These are phyloP conservation scores for Penicillium longicatenatum DNA, from an alignment of 495 filamentous ascomycete species.

Conservation along the genomic window DNA sequence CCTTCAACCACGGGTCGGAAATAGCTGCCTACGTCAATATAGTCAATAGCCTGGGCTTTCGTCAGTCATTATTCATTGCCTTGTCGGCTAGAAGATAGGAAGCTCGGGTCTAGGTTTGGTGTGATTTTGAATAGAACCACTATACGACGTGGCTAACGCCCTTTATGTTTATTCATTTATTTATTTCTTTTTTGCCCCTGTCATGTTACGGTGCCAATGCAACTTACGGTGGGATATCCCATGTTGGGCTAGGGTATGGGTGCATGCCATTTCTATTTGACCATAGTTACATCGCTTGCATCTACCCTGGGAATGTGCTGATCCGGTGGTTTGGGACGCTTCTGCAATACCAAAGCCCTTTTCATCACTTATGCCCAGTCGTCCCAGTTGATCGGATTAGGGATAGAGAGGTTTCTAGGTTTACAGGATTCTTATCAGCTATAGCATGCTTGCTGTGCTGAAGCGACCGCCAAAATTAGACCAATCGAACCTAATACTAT, in stretches of 20 bases:
- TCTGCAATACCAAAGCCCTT: too few species aligned
- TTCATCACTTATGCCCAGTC: too few species aligned
- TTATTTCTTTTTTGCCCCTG: not conserved
- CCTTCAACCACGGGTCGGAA: too few species aligned
- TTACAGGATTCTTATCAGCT: too few species aligned
- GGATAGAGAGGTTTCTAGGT: too few species aligned
- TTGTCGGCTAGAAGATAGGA: not conserved
- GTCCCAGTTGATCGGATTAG: too few species aligned
- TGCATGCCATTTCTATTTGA: not conserved
- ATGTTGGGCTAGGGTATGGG: not conserved
- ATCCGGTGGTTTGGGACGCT: not conserved
- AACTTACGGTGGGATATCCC: constrained; percentile 11
- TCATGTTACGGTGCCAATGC: not conserved
- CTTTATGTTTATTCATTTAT: too few species aligned
- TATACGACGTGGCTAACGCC: not conserved
- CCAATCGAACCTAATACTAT: too few species aligned
- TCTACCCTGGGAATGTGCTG: not conserved
- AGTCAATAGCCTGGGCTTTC: too few species aligned
- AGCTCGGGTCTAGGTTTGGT: not conserved
- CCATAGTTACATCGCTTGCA: not conserved
- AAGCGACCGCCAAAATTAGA: too few species aligned
- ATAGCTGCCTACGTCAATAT: too few species aligned
- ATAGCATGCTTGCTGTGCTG: too few species aligned
- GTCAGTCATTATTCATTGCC: not conserved
- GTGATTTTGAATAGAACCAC: not conserved